Conservation (phyloP, 208 protist genomes). For the Chromosphaera perkinsii region DNA sequence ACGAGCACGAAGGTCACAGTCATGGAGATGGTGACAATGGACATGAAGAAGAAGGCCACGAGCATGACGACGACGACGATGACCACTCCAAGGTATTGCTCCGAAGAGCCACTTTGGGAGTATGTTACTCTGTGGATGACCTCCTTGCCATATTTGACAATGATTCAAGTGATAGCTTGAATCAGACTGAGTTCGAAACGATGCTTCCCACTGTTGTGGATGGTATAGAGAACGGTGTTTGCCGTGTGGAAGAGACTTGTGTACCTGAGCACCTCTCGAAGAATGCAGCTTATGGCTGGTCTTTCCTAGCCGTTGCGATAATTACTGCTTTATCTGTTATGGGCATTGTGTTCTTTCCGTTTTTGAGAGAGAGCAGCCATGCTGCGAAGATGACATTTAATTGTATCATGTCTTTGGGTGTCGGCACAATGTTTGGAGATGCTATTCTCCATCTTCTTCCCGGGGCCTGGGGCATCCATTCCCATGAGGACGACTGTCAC, state of each 20-base stretch:
- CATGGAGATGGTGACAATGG: neutral
- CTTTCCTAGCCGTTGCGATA: neutral
- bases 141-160: neutral
- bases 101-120: neutral
- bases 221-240: neutral
- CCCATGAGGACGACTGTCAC: neutral
- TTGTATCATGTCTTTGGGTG: slow-evolving; percentile 1
- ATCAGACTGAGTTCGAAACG: neutral
- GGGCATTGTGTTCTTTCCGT: neutral
- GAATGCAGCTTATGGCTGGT: neutral
- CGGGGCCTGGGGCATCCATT: neutral
- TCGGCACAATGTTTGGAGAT: slow-evolving; percentile 18
- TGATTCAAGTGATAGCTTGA: neutral
- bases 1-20: neutral
- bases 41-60: slow-evolving; percentile 1
- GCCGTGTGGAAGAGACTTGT: neutral
- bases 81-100: neutral
- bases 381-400: neutral
- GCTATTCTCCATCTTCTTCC: slow-evolving; percentile 32
- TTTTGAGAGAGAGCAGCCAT: neutral
- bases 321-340: neutral
- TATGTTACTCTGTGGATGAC: neutral
- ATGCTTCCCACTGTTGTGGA: neutral
- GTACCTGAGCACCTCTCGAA: neutral
- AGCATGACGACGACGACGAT: neutral